Evolutionary conservation across 306 rosid genomes (phyloP).

Genomic region (Gleditsia sinensis): DNA sequence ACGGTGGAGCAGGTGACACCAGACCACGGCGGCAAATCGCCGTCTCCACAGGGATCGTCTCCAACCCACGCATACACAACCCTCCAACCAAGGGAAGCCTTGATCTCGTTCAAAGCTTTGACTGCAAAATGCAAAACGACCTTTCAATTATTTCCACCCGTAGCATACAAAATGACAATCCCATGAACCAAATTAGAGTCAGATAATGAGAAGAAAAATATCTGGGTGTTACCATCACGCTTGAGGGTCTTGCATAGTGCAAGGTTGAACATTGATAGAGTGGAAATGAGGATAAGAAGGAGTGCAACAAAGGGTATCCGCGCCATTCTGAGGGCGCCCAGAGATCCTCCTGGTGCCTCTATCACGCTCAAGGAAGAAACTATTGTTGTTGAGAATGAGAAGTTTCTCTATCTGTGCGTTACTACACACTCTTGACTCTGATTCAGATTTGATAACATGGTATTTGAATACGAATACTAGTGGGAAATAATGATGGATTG

Average conservation of each 20-base stretch:
- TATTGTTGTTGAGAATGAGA: constrained; percentile 15
- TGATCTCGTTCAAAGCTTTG: constrained; percentile 96
- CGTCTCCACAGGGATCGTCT: constrained; percentile 98
- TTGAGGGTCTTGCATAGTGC: constrained; percentile 79
- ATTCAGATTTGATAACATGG: constrained; percentile 23
- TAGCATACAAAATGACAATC: background rate
- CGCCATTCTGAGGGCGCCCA: constrained; percentile 51
- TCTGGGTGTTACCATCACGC: constrained; percentile 71
- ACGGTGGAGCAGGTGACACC: constrained; percentile 97
- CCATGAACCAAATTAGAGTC: background rate
- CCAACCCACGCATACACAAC: constrained; percentile 88
- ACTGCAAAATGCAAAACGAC: constrained; percentile 55
- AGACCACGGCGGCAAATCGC: constrained; percentile 96
- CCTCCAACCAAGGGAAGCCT: constrained; percentile 79
- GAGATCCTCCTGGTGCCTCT: background rate
- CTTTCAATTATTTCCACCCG: constrained; percentile 33
- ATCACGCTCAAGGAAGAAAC: background rate
- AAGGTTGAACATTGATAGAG: constrained; percentile 45
- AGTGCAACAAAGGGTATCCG: constrained; percentile 43
- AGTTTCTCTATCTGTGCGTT: background rate
- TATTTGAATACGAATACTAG: constrained; percentile 12
- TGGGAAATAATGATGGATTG: background rate
- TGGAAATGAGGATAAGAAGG: constrained; percentile 37
- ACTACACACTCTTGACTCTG: too few species aligned
- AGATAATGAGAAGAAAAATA: constrained; percentile 9